Percentiles rank a stretch among this genome's conserved stretches.
Conservation (phyloP, 495 filamentous ascomycete species). For the Penicillium paxilli region DNA sequence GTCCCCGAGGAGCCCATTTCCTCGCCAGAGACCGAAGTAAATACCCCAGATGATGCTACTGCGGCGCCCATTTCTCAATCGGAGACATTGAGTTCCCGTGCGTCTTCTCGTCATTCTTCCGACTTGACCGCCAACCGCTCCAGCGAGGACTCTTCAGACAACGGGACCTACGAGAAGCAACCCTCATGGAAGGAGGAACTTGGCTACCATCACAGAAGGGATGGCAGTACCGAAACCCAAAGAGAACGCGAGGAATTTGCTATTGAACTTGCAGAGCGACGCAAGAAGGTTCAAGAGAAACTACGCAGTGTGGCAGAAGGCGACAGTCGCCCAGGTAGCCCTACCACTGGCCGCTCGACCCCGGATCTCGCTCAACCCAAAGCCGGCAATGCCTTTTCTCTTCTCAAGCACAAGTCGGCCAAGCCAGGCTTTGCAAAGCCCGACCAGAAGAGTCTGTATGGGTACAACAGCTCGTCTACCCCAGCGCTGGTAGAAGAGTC, state of each 20-base stretch:
- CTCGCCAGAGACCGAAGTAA: not conserved
- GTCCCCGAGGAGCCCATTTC: not conserved
- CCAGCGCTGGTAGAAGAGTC: slow-evolving; percentile 47
- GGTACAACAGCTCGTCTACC: slow-evolving; percentile 58
- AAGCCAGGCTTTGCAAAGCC: slow-evolving; percentile 59
- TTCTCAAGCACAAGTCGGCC: slow-evolving; percentile 68
- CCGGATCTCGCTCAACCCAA: slow-evolving; percentile 38
- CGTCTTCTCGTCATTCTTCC: slow-evolving; percentile 11
- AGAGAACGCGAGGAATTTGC: slow-evolving; percentile 76
- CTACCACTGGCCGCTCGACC: slow-evolving; percentile 46
- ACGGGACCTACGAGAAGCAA: slow-evolving; percentile 22
- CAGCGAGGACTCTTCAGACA: slow-evolving; percentile 21
- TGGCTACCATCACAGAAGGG: slow-evolving; percentile 45
- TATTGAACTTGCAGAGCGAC: slow-evolving; percentile 74
- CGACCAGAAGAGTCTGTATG: slow-evolving; percentile 65
- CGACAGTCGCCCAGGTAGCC: slow-evolving; percentile 59
- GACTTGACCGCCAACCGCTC: slow-evolving; percentile 11
- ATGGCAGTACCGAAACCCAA: slow-evolving; percentile 59
- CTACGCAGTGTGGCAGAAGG: slow-evolving; percentile 70
- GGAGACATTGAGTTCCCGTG: slow-evolving; percentile 9
- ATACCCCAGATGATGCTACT: not conserved
- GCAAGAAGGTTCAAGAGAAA: slow-evolving; percentile 78
- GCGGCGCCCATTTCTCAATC: slow-evolving; percentile 2
- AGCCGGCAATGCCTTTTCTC: slow-evolving; percentile 61
- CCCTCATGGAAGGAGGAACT: slow-evolving; percentile 38